Conservation (phyloP, 2,329 filamentous ascomycete genomes). For the Camptophora hylomeconis region DNA sequence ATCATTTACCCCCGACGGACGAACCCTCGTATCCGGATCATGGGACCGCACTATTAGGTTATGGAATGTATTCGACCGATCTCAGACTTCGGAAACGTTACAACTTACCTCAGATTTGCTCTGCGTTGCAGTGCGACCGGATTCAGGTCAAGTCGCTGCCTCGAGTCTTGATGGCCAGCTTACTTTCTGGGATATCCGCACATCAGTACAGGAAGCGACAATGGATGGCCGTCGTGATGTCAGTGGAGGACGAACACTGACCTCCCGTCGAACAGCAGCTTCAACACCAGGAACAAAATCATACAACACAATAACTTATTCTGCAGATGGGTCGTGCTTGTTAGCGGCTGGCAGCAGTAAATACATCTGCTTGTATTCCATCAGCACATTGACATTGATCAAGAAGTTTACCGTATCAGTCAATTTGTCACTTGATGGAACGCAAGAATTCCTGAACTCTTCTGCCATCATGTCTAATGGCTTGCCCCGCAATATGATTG, state of each 20-base stretch:
- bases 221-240: constrained; percentile 85
- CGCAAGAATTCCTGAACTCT: constrained; percentile 94
- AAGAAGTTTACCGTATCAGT: constrained; percentile 94
- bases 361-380: constrained; percentile 96
- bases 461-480: constrained; percentile 83
- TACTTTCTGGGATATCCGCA: constrained; percentile 85
- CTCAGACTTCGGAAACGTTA: constrained; percentile 87
- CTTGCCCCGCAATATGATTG: constrained; percentile 60
- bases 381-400: constrained; percentile 75
- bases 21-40: constrained; percentile 74
- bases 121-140: constrained; percentile 73
- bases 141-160: constrained; percentile 80
- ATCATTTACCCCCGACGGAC: constrained; percentile 77
- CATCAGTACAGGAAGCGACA: constrained; percentile 73
- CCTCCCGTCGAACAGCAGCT: constrained; percentile 79
- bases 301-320: constrained; percentile 80
- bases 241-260: constrained; percentile 78
- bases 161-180: constrained; percentile 88
- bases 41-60: constrained; percentile 94
- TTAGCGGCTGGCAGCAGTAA: constrained; percentile 93
- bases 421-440: constrained; percentile 90
- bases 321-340: constrained; percentile 79
- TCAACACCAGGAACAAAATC: constrained; percentile 83
- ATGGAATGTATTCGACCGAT: constrained; percentile 89
- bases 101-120: constrained; percentile 87